Base-by-base conservation (phyloP, 2,329 filamentous ascomycete species). In the Fusarium sarcochroum region DNA sequence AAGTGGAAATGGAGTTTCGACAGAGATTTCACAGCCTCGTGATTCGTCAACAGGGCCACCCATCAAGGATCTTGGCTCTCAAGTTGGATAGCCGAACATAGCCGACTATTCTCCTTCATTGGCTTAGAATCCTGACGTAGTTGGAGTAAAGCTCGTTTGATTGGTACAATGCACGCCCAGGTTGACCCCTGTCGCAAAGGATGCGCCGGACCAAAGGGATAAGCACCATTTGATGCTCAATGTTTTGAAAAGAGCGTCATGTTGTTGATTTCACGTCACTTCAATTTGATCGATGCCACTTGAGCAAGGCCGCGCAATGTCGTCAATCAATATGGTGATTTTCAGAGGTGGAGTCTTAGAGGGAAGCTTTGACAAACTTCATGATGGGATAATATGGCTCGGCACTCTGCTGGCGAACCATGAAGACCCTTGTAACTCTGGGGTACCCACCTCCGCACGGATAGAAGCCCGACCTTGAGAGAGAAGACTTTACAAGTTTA, bases 61-160 rank as follows among this genome's bases (percentile, higher is more conserved):
- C 30, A 45, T 40, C 46, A 63, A 66, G 63, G 37, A 38, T 54
- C 37, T 67, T 55, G 49, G 40, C 50, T 54, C 45, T 9, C 5
- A 25, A 18, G 34, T 45, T 17, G 20, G 10, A 64, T 71, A 71
- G 49, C 71, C 71, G 71, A 73, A 68, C 60, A 42, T 70, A 71
- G 58, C 71, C 71, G 71, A 73, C 40, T 71, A 73, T 66, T 70
- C 69, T 61, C 71, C 71, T 57, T 23, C 14, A 73, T 71, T 73
- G 69, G 71, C 15, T 20, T 37, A 45, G n/a, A 1, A 9, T 18
- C 17, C 42, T 38, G 44, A 37, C 35, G 37, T 46, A 37, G 41
- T 45, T 46, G 27, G 10, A 32, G 44, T 58, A 14, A 6, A 21
- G n/a, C 17, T 18, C 18, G 20, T 46, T 21, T 63, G 58, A 73